Base-by-base conservation (phyloP, 1,284 basidiomycete species). In the Heimioporus retisporus region DNA sequence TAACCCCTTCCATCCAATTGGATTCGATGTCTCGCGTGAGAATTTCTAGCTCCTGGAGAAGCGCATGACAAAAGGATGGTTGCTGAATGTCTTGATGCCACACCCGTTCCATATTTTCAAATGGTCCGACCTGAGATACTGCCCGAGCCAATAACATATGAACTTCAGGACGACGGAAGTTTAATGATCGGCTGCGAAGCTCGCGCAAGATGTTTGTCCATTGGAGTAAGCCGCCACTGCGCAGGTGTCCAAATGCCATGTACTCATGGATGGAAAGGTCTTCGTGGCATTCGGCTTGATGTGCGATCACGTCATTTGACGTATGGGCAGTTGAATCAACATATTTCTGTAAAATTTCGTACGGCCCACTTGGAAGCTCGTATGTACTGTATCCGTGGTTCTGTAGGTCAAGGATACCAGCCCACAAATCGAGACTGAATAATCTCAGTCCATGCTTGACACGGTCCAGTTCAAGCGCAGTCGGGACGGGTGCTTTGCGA, bases 1-100 rank as follows among this genome's bases (percentile, higher is more conserved):
- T 58, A 14, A 50, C 60, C 4, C n/a, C 58, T 31, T 69, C 68
- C 46, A 60, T 6, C 67, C 86, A 87, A 63, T 84, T 88, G 1
- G 60, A 75, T 51, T 77, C 65, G 6, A 84, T 68, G 5, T 71
- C 70, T 1, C 43, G 51, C 10, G 19, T 18, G 14, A 48, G 46
- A 21, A 18, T n/a, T 2, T 21, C 21, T 3, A 48, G 18, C 11
- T 48, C 46, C 18, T 18, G 16, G 16, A 48, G 46, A 48, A 48
- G 46, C 10, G 46, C 46, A 48, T 48, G 46, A 48, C 46, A 48
- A n/a, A 48, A 48, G 18, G 21, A 7, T 6, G 46, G 18, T n/a
- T 48, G 18, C 21, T 48, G 46, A 48, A 48, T 48, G 2, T 48
- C 46, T 18, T 48, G 16, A 21, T 48, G 46, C 46, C 46, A 48